These are phyloP conservation scores for Tylopilus felleus DNA, from an alignment of 768 basidiomycete species.

Conservation along the genomic window DNA sequence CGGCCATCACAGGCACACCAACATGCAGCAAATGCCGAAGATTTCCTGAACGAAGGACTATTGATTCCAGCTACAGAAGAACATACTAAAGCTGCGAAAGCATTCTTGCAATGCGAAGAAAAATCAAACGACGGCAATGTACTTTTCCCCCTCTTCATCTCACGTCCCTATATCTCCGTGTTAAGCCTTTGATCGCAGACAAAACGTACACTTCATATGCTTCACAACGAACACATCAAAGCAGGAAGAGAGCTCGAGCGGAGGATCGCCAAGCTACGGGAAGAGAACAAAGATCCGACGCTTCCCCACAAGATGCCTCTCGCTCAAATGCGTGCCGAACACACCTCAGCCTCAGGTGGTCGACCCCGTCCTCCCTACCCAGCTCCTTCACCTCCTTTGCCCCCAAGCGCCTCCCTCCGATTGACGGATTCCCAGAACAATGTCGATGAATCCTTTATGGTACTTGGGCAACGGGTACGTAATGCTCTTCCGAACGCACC, in stretches of 20 bases:
- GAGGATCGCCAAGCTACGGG: conserved; percentile 64
- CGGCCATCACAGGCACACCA: conserved; percentile 63
- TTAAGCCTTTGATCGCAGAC: conserved; percentile 43
- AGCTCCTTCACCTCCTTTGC: conserved; percentile 46
- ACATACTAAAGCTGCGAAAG: conserved; percentile 72
- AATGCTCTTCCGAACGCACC: background rate
- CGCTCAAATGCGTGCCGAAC: conserved; percentile 22
- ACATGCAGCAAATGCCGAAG: conserved; percentile 79
- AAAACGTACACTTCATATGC: conserved; percentile 70
- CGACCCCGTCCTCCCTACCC: conserved; percentile 24
- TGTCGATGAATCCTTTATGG: conserved; percentile 88
- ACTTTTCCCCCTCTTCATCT: conserved; percentile 27
- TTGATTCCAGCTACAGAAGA: conserved; percentile 72
- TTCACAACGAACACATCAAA: conserved; percentile 72
- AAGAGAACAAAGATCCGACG: conserved; percentile 75
- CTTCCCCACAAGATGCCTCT: conserved; percentile 57
- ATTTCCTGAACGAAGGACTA: conserved; percentile 60
- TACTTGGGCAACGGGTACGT: conserved; percentile 71
- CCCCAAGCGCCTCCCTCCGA: conserved; percentile 34
- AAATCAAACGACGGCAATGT: conserved; percentile 74
- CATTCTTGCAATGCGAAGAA: conserved; percentile 69
- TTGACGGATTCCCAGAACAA: conserved; percentile 55
- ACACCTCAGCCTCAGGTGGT: conserved; percentile 17
- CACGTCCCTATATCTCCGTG: background rate
- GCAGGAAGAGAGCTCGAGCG: conserved; percentile 69